phyloP scores from a whole-genome alignment of 345 rosid species.

The Hibiscus trionum region DNA sequence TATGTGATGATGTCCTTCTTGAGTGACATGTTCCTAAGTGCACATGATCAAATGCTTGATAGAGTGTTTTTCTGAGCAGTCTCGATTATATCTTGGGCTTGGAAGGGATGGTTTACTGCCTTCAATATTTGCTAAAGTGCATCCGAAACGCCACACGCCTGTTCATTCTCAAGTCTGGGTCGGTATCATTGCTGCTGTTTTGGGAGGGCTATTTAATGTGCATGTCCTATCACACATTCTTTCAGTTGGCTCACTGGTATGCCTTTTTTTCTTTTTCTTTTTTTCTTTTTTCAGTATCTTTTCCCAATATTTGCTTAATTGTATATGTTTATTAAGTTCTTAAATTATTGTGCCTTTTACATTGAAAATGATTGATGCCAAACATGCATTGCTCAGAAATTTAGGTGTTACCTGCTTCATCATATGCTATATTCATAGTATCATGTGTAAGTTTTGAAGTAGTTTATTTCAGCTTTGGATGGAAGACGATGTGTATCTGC shows the following conservation, averaged over 20 bases:
- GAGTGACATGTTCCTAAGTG: neutral
- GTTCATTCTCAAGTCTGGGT: conserved; percentile 93
- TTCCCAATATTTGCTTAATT: neutral
- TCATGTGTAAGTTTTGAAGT: neutral
- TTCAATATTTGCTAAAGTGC: conserved; percentile 76
- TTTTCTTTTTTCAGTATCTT: neutral
- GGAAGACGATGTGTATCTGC: neutral
- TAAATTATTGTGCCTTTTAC: neutral
- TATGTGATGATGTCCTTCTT: conserved; percentile 4
- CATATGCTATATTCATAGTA: neutral
- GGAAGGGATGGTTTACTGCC: conserved; percentile 97
- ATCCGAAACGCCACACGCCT: conserved; percentile 73
- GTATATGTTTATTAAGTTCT: neutral
- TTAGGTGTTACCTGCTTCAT: neutral
- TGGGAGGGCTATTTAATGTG: conserved; percentile 80
- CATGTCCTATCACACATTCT: conserved; percentile 85
- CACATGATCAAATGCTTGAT: conserved; percentile 18
- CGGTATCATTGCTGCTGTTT: conserved; percentile 65
- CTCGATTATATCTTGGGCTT: conserved; percentile 84
- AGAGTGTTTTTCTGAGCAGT: conserved; percentile 45
- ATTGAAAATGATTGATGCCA: neutral
- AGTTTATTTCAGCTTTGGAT: neutral
- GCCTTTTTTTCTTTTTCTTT: conserved; percentile 2
- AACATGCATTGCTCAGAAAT: neutral
- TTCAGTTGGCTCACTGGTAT: conserved; percentile 91